Base-by-base conservation (phyloP, 768 basidiomycete genomes). In the Boletus eberwhitei region DNA sequence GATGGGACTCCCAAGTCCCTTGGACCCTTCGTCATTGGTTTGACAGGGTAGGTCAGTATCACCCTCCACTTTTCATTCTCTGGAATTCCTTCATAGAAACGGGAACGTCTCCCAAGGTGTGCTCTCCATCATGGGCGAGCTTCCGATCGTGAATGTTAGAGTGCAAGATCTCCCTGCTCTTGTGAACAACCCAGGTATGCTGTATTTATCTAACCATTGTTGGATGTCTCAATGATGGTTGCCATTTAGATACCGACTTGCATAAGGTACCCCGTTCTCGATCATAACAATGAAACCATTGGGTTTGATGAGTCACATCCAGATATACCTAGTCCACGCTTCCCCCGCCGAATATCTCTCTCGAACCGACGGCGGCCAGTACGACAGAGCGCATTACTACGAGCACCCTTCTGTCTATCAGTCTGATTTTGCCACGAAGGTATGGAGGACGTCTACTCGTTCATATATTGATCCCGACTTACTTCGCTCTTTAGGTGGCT, bases 21-120 rank as follows among this genome's bases (percentile, higher is more conserved):
- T 1, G 92, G 90, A 3, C 93, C 94, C 0, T 82, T 90, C 35
- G 79, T 94, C 0, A 80, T 93, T 48, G 88, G 90, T 17, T 64
- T 95, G 41, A 94, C 92, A 22, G 93, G 93, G 90, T 91, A 66
- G 46, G 77, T 64, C 13, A 19, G 43, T 59, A 0, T 31, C 37
- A 16, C 8, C 6, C 6, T 5, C 17, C 19, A 21, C 36, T 38
- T 22, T 53, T 50, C n/a, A 11, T 9, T 38, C 48, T 1, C 34
- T 34, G 50, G 11, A 47, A 31, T 38, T 50, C 29, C 43, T 31
- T 48, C 24, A 14, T 50, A 93, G 92, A 12, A 81, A 75, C 3
- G 94, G 94, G 13, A 90, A 93, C 50, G 94, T 97, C 0, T 79
- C 92, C 0, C 74, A 85, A 58, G 94, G 94, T 8, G 85, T 84